Percentiles rank a stretch among this genome's conserved stretches.
phyloP scores from a whole-genome alignment of 768 basidiomycete genomes.

The Hortiboletus flavorubellus region DNA sequence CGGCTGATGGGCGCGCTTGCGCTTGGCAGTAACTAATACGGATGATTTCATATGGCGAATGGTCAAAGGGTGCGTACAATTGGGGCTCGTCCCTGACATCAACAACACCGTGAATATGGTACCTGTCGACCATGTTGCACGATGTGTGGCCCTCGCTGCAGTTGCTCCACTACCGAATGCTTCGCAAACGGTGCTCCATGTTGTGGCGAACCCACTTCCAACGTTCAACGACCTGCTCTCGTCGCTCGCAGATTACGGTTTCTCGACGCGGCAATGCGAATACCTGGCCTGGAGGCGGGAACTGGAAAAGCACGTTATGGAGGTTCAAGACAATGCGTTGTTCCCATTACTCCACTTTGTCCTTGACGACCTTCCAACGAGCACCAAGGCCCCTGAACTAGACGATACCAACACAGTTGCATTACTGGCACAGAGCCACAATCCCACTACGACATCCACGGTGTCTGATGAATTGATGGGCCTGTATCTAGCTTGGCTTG shows the following conservation, averaged over 20 bases:
- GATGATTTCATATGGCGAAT: slow-evolving; percentile 99
- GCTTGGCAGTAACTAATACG: slow-evolving; percentile 82
- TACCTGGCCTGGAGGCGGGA: slow-evolving; percentile 90
- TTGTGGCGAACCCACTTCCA: slow-evolving; percentile 81
- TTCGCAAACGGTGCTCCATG: slow-evolving; percentile 65
- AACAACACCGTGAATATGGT: slow-evolving; percentile 99
- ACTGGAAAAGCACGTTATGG: slow-evolving; percentile 94
- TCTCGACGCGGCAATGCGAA: slow-evolving; percentile 71
- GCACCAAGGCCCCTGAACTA: slow-evolving; percentile 89
- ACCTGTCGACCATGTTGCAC: slow-evolving; percentile 94
- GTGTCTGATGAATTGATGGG: slow-evolving; percentile 80
- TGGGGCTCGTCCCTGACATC: slow-evolving; percentile 95
- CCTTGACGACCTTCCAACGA: slow-evolving; percentile 93
- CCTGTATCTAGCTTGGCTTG: slow-evolving; percentile 88
- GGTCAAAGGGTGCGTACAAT: slow-evolving; percentile 97
- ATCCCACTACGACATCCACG: slow-evolving; percentile 41
- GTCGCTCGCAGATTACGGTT: slow-evolving; percentile 76
- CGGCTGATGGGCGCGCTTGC: background rate
- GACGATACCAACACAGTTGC: slow-evolving; percentile 82
- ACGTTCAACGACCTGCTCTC: slow-evolving; percentile 87
- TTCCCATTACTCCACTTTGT: slow-evolving; percentile 98
- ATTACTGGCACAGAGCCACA: slow-evolving; percentile 46
- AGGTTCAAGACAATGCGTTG: slow-evolving; percentile 91
- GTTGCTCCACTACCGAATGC: slow-evolving; percentile 51
- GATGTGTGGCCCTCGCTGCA: slow-evolving; percentile 71